Base-by-base conservation (phyloP, 148 eudicot genomes). In the Simmondsia chinensis region DNA sequence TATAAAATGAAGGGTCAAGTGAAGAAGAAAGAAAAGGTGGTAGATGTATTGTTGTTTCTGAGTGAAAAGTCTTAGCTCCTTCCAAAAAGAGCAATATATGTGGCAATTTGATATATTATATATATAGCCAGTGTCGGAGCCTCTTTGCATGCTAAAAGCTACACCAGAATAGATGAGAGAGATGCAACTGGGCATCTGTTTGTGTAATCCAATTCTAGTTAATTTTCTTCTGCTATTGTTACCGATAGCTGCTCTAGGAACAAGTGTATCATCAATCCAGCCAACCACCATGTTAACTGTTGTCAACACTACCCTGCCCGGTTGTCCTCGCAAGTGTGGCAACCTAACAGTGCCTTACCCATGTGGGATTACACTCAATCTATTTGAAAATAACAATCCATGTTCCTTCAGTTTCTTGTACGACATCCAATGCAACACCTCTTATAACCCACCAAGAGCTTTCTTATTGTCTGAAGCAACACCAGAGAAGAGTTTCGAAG, bases 281-380 rank as follows among this genome's bases (percentile, higher is more conserved):
- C 31, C 72, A 15, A 9, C 15, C 42, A 35, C 40, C 28, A 54
- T 55, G 27, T 6, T 42, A 2, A 39, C 47, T n/a, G 54, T 41
- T 15, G 11, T 46, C 39, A 29, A 19, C 20, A 63, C 41, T 37
- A 43, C 61, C 31, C 52, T 48, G 28, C 74, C 69, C 5, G 58
- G 58, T 5, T 69, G 74, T 48, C 52, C 23, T 25, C 19, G 24
- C 39, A 14, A 52, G 28, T 69, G 74, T 31, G 74, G 74, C 25
- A 59, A 58, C 34, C 39, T 69, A 16, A 69, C 61, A 9, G 57
- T 69, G 25, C 74, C 74, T 19, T 69, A 51, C 50, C 74, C 74
- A 2, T 69, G 63, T 27, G 65, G 74, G 19, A 40, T 69, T 12
- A 68, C 54, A 18, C 0, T 29, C 14, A 26, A 28, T 28, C n/a